These are phyloP conservation scores for Piper longum DNA, from an alignment of 164 flowering plant species.

Conservation along the genomic window DNA sequence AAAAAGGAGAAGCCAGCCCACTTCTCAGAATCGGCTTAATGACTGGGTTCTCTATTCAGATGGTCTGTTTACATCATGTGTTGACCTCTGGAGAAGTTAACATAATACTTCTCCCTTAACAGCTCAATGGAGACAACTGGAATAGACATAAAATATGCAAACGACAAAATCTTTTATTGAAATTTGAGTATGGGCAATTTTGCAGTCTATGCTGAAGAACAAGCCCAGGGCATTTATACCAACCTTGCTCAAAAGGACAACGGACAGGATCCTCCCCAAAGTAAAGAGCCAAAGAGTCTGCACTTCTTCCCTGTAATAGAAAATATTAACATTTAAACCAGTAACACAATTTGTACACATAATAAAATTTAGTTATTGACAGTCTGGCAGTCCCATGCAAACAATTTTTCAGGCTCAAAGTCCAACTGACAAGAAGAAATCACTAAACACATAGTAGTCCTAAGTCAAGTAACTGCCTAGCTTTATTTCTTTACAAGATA, in stretches of 20 bases:
- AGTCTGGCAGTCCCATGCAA: no score
- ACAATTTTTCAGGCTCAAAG: no score
- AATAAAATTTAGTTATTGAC: no score
- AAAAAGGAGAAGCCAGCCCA: neutral
- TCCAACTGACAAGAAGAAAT: no score
- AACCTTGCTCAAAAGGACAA: slow-evolving; percentile 99
- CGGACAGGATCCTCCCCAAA: slow-evolving; percentile 99
- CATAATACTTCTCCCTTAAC: neutral
- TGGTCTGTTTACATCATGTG: neutral
- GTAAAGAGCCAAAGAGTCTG: slow-evolving; percentile 88
- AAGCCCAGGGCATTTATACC: neutral
- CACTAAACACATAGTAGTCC: no score
- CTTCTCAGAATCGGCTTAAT: neutral
- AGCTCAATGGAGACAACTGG: neutral
- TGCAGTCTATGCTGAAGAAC: neutral
- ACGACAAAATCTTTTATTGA: neutral
- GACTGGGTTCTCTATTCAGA: neutral
- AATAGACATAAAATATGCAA: neutral
- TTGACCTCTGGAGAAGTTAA: neutral
- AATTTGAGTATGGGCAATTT: no score
- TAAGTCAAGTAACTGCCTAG: no score
- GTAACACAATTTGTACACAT: neutral
- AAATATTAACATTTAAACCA: neutral
- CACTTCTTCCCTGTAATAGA: slow-evolving; percentile 83
- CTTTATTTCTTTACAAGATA: no score